Evolutionary conservation across 169 alveolate genomes (phyloP), one percentile per base, ranked within the genome.

Genomic region (Cryptosporidium sp.): DNA sequence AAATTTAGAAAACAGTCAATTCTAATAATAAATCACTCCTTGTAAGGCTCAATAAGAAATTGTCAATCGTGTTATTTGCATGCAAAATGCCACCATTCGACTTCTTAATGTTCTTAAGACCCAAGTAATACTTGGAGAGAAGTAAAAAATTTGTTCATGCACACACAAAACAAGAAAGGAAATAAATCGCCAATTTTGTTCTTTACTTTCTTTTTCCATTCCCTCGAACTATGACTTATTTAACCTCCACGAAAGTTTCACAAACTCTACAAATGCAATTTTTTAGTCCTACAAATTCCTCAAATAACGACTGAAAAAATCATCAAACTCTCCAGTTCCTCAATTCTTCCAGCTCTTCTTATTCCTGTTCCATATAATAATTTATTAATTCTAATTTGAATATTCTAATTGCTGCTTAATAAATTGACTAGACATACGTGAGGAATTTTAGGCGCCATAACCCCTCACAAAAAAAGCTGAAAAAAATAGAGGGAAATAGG

Each of bases 361-460:
- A 23, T 2, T n/a, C 37, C 4, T 26, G 67, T 37, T 23, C 37
- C 14, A 56, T 7, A 23, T 26, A 7, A n/a, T 21, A 18, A 18
- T 53, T 26, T 23, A 3, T 56, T 56, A n/a, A 56, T 56, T 56
- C n/a, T 4, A 2, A 9, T 16, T 3, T 56, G 14, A 10, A n/a
- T 4, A 56, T 56, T 56, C 21, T 10, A 48, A 10, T 29, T 21
- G 1, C 35, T 56, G 37, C 14, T 26, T 48, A 10, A 14, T 48
- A 9, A 48, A 44, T 70, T 70, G 85, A 70, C 85, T 56, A 73
- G 86, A 73, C 86, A 73, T 56, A 69, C 61, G 61, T 37, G 45
- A 58, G 45, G 31, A 53, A 37, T 3, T 21, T 35, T 29, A 45
- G 72, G 86, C 72, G 86, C 71, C 86, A 52, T 0, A 0, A 35